Evolutionary conservation across 768 basidiomycete species (phyloP), one percentile per base, ranked within the genome.

Genomic region (Psilocybe cyanescens): DNA sequence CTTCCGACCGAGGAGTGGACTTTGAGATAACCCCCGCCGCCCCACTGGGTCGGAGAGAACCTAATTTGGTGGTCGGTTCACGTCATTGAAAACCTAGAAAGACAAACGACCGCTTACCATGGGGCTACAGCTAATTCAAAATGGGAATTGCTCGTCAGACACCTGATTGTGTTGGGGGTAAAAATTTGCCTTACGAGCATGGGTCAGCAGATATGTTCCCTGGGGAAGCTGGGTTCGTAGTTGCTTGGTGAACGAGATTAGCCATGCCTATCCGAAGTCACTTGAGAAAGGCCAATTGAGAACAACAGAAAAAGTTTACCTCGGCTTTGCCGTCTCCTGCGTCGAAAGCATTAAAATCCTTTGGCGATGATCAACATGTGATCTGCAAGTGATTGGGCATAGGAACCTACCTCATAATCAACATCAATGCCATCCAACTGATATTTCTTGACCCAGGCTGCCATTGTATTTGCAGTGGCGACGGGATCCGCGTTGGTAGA

Each of bases 381-480:
- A 28, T 8, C 44, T 12, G 12, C n/a, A 19, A 62, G 29, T 6
- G 59, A 53, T 58, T 14, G 50, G 45, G 16, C 52, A 46, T 47
- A 54, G 45, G 44, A 47, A 47, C 59, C 16, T 37, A 80, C 81
- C 76, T 87, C 89, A 67, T 90, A 91, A 71, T 91, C 89, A 37
- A 92, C 86, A 68, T 91, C 89, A 28, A 90, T 83, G 51, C 90
- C 90, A 65, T 91, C 89, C 16, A 91, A 74, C 51, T 77, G 72
- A 60, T 80, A 88, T 66, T 84, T 65, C 60, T 82, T 84, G 8
- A 91, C 89, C 77, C 80, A 92, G 11, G 81, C 81, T 0, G 89
- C 88, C 71, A 91, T 79, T 1, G 81, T 83, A 62, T 86, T 83
- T 1, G 90, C 90, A 14, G 84, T 83, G 6, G 75, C 74, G 6